Base-by-base conservation (phyloP, 2,329 filamentous ascomycete genomes). In the Cordyceps cicadae region DNA sequence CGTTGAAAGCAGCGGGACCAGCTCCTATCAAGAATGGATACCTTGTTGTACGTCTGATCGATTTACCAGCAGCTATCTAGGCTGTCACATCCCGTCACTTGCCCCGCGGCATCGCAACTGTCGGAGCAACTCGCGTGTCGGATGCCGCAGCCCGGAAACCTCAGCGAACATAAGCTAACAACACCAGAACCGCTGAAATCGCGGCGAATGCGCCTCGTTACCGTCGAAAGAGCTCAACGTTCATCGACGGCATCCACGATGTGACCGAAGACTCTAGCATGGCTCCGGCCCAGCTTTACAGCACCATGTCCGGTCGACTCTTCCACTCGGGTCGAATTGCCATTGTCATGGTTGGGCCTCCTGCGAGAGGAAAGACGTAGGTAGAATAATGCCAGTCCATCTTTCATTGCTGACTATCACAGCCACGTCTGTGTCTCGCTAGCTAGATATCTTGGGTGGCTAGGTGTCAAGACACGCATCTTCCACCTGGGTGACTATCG, bases 401-500 rank as follows among this genome's bases (percentile, higher is more conserved):
- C 29, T 5, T 43, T 34, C 9, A 34, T 51, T 21, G 29, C 49
- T 48, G 17, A 53, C 48, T n/a, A 32, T 41, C 21, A 19, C 61
- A 92, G 88, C 21, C 94, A 99, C 70, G 95, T 96, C 57, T 97
- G 92, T 62, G 94, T 99, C 57, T 96, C 94, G 7, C 82, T 99
- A 70, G 92, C 93, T 52, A 87, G 94, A 51, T 99, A 99, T 76
- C 81, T 99, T 50, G 86, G 92, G 74, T 99, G 94, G 94, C 83
- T 99, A 45, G 94, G 94, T 64, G 94, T 99, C 62, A 99, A 99
- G 78, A 97, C 94, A 39, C 88, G 93, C 66, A 95, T 97, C 67
- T 99, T 99, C 72, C 94, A 99, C 72, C 80, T 99, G 17, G 94
- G 95, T 62, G 94, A 99, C 75, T 99, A 99, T 73, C 88, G 94